Evolutionary conservation across 2,329 filamentous ascomycete species (phyloP).

Genomic region (Grosmannia huntii): DNA sequence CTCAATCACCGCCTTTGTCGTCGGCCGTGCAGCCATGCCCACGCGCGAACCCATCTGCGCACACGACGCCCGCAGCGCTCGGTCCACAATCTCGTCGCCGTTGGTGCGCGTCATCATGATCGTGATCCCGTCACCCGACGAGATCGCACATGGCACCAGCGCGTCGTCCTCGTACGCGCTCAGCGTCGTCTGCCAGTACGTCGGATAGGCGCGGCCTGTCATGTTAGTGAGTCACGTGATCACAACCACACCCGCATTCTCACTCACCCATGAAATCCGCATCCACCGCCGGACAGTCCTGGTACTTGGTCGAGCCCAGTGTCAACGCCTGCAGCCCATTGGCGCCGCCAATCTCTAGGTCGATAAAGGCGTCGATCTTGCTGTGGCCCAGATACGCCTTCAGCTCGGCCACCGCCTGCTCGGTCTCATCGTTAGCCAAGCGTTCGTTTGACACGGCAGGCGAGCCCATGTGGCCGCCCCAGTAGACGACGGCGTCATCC

Average conservation of each 20-base stretch:
- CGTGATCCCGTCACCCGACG: slow-evolving; percentile 29
- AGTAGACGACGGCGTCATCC: slow-evolving; percentile 28
- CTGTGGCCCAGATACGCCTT: slow-evolving; percentile 18
- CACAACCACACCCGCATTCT: no score
- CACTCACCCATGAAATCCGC: slow-evolving; percentile 24
- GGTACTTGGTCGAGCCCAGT: slow-evolving; percentile 22
- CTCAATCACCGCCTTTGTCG: slow-evolving; percentile 18
- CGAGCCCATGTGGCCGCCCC: slow-evolving; percentile 30
- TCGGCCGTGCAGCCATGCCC: slow-evolving; percentile 19
- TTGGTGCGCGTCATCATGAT: slow-evolving; percentile 28
- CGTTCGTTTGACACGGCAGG: slow-evolving; percentile 29
- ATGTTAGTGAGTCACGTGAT: background rate
- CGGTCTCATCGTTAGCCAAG: slow-evolving; percentile 24
- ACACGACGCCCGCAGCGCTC: slow-evolving; percentile 25
- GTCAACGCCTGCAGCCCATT: slow-evolving; percentile 32
- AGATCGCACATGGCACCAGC: slow-evolving; percentile 30
- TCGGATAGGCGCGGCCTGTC: slow-evolving; percentile 15
- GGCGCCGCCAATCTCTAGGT: slow-evolving; percentile 39
- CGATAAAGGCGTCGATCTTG: slow-evolving; percentile 25
- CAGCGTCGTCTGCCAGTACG: slow-evolving; percentile 20
- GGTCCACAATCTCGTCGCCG: slow-evolving; percentile 27
- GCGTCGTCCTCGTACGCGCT: slow-evolving; percentile 26
- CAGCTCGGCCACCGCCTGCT: slow-evolving; percentile 23
- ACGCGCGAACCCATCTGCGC: slow-evolving; percentile 28
- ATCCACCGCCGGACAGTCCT: slow-evolving; percentile 22